Conservation (phyloP, 2,329 filamentous ascomycete species). For the Phoma sp. region DNA sequence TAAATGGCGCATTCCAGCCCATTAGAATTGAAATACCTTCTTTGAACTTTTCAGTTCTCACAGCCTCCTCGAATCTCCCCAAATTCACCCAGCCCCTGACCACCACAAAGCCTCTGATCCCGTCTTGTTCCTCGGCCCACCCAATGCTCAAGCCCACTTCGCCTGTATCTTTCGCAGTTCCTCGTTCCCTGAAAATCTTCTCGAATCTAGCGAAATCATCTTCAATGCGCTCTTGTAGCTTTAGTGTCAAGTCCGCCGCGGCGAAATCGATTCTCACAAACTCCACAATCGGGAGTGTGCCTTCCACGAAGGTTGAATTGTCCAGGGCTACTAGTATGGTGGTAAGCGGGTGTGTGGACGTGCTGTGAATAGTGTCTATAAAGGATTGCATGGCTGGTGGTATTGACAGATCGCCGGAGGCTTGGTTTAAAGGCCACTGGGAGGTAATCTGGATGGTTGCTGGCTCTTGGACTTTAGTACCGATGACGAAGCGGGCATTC, state of each 20-base stretch:
- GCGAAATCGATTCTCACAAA: neutral
- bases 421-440: neutral
- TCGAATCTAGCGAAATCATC: neutral
- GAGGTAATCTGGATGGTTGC: slow-evolving; percentile 1
- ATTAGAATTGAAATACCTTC: neutral
- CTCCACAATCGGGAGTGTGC: neutral
- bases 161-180: neutral
- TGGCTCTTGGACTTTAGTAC: neutral
- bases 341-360: neutral
- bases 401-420: neutral
- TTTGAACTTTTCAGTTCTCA: neutral
- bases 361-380: neutral
- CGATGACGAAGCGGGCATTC: neutral
- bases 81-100: neutral
- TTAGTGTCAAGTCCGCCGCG: neutral
- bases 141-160: neutral
- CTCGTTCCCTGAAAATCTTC: neutral
- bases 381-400: neutral
- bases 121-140: slow-evolving; percentile 2
- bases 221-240: neutral
- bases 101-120: neutral
- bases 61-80: neutral
- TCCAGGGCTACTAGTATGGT: neutral
- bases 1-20: slow-evolving; percentile 1
- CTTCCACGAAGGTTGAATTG: neutral